Conservation (phyloP, 768 basidiomycete genomes). For the Xerocomellus dryophilus region DNA sequence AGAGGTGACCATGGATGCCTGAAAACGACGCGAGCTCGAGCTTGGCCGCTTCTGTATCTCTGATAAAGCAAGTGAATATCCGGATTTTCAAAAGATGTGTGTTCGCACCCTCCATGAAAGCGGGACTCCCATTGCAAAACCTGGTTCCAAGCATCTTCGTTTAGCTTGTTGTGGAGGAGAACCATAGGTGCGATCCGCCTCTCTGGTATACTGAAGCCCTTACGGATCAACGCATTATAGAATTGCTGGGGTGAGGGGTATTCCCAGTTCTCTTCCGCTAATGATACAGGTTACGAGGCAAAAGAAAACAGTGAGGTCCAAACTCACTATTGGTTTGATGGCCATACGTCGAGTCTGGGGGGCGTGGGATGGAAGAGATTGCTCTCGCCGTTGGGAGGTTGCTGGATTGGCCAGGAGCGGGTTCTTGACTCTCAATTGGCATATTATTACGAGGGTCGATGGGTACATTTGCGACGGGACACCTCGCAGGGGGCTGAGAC, state of each 20-base stretch:
- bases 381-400: neutral
- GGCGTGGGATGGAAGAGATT: conserved; percentile 7
- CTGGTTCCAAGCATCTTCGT: conserved; percentile 10
- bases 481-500: conserved; percentile 4
- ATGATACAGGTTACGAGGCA: neutral
- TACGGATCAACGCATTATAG: conserved; percentile 12
- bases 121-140: conserved; percentile 14
- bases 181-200: conserved; percentile 1
- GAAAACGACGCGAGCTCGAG: conserved; percentile 13
- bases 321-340: conserved; percentile 12
- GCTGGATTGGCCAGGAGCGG: neutral
- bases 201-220: conserved; percentile 8
- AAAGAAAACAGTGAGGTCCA: neutral
- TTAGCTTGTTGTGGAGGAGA: conserved; percentile 8
- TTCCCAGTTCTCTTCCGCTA: conserved; percentile 12
- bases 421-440: conserved; percentile 10
- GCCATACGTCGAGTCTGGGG: conserved; percentile 6
- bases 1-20: conserved; percentile 13
- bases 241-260: conserved; percentile 14
- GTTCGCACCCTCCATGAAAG: conserved; percentile 13
- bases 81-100: neutral
- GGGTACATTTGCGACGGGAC: neutral
- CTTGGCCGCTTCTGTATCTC: conserved; percentile 3
- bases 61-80: neutral
- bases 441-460: conserved; percentile 11